These are phyloP conservation scores for Lithohypha guttulata DNA, from an alignment of 2,329 filamentous ascomycete genomes.

Conservation along the genomic window DNA sequence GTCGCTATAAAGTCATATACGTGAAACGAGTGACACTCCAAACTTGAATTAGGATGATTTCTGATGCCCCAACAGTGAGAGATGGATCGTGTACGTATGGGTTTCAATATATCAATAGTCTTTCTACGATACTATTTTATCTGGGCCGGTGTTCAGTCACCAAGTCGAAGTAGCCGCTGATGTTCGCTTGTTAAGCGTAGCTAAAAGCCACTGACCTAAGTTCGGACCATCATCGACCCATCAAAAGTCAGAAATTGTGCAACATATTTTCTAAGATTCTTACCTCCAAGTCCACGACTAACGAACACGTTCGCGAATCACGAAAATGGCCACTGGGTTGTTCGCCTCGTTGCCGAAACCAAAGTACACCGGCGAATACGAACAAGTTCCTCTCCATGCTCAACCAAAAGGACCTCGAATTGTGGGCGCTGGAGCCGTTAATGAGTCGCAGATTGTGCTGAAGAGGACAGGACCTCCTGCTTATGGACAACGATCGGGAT, in stretches of 20 bases:
- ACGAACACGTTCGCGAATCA: background rate
- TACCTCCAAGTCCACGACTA: background rate
- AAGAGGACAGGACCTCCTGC: constrained; percentile 72
- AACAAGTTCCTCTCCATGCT: constrained; percentile 61
- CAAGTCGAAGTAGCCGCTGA: too few relatives aligned
- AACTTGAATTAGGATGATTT: too few relatives aligned
- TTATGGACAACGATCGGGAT: constrained; percentile 78
- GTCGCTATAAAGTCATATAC: too few relatives aligned
- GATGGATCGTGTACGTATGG: too few relatives aligned
- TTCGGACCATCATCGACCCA: too few relatives aligned
- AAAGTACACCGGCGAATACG: constrained; percentile 81
- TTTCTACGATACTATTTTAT: too few relatives aligned
- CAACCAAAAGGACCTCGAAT: constrained; percentile 74
- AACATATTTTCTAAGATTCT: background rate
- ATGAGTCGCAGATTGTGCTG: constrained; percentile 75
- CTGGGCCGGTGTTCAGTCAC: too few relatives aligned
- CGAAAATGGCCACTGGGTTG: constrained; percentile 49
- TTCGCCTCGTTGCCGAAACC: constrained; percentile 76
- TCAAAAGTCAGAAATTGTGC: background rate
- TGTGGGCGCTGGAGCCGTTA: constrained; percentile 65
- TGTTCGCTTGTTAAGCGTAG: too few relatives aligned
- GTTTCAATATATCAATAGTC: too few relatives aligned
- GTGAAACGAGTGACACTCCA: too few relatives aligned
- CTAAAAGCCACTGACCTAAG: too few relatives aligned
- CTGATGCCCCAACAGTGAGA: too few relatives aligned